These are phyloP conservation scores for Isoetes engelmannii DNA, from an alignment of 83 land plant species.

Conservation along the genomic window DNA sequence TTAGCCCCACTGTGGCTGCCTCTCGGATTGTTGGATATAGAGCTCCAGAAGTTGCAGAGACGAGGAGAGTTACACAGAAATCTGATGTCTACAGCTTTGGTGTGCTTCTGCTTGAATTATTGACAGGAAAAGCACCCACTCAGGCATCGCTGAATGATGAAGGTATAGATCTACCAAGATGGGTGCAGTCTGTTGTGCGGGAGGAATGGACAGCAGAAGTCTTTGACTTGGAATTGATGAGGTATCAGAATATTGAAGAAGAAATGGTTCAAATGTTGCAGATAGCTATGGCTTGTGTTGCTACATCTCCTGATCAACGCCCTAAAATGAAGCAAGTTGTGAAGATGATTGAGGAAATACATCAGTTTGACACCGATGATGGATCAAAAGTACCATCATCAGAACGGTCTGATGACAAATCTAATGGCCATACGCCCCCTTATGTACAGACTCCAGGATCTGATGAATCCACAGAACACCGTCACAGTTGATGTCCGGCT, in stretches of 20 bases:
- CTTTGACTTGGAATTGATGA: slow-evolving; percentile 13
- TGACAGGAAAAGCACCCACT: slow-evolving; percentile 11
- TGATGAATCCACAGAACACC: neutral
- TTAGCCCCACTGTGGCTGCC: neutral
- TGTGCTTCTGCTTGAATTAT: slow-evolving; percentile 8
- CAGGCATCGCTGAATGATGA: slow-evolving; percentile 14
- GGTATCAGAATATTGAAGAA: slow-evolving; percentile 14
- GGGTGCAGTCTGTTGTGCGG: slow-evolving; percentile 23
- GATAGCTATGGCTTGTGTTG: slow-evolving; percentile 3
- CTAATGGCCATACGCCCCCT: slow-evolving; percentile 7
- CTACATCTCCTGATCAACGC: neutral
- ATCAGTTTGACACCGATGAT: slow-evolving; percentile 6
- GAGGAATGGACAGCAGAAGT: slow-evolving; percentile 40
- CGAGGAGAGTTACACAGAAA: slow-evolving; percentile 10
- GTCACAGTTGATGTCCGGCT: too few species aligned
- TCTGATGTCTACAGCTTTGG: slow-evolving; percentile 11
- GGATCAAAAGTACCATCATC: slow-evolving; percentile 5
- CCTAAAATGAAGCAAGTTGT: slow-evolving; percentile 16
- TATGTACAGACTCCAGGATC: slow-evolving; percentile 7
- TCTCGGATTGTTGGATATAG: slow-evolving; percentile 8
- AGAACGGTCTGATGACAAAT: slow-evolving; percentile 6
- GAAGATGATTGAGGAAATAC: slow-evolving; percentile 11
- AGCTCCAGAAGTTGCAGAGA: slow-evolving; percentile 13
- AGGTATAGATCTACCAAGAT: slow-evolving; percentile 14
- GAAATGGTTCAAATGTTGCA: slow-evolving; percentile 16